Base-by-base conservation (phyloP, 106 monocot species). In the Acorus calamus region DNA sequence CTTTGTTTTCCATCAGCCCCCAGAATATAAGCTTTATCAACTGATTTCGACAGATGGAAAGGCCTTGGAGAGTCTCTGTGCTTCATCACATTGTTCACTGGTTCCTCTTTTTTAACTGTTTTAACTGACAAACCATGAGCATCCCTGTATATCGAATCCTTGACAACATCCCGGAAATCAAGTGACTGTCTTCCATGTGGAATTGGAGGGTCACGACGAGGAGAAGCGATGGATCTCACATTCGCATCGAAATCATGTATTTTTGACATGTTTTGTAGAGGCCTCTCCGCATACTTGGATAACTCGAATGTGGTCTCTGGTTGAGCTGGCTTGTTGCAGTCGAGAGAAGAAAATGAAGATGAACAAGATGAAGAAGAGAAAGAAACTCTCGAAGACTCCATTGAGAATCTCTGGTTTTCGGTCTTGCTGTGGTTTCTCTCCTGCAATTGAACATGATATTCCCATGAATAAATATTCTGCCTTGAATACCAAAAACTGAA, bases 261-360 rank as follows among this genome's bases (percentile, higher is more conserved):
- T 41, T 68, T 79, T 7, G 71, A 63, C 12, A 69, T 71, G 66
- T 54, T 66, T 59, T 71, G 82, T 3, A 61, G 5, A 43, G 81
- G 70, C 44, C 44, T 91, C 8, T 86, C 81, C 14, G 62, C 48
- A 62, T 55, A 81, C 52, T 41, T 53, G 11, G 60, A 72, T 64
- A 53, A 50, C 3, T 69, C 65, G 4, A 72, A 65, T 28, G 75
- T 64, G 42, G 73, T 44, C n/a, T 81, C 86, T 61, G 78, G 80
- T 47, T 65, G 85, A 65, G 57, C 66, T 61, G 86, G 76, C 46
- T 67, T 86, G 58, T 67, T 86, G 55, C 80, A 79, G 4, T 94
- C 94, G 2, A 80, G 56, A 61, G 89, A 90, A 64, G 94, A 87
- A 58, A 85, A 90, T 46, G 90, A 90, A 8, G 94, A 78, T 4